Base-by-base conservation (phyloP, 139 green algal species). In the Coelastrella sp. region DNA sequence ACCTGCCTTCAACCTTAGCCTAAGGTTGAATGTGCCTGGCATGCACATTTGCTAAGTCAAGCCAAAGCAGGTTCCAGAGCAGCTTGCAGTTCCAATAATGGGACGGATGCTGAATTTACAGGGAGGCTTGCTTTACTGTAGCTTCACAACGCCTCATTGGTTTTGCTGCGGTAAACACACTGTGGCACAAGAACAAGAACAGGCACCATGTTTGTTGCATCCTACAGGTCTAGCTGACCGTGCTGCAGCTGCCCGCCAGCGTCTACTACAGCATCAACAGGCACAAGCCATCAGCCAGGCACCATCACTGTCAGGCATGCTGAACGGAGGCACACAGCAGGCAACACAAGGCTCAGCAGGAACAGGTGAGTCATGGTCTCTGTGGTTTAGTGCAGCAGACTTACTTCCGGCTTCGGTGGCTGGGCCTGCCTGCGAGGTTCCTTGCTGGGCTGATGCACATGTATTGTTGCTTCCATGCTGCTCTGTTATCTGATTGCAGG, bases 201-300 rank as follows among this genome's bases (percentile, higher is more conserved):
- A 71, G 64, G 16, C 64, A 11, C 4, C 16, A 16, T 71, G 11
- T 14, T 7, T 71, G 64, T 11, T 71, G 64, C 11, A 4, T 16
- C 16, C n/a, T 83, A 59, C 92, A 95, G 93, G 93, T 59, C 56
- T 94, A 32, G 65, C 79, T 11, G 91, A 92, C 22, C 81, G 93
- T 4, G 92, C 93, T 11, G 20, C 92, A 68, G 89, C 83, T 3
- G 92, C 94, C 3, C 88, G 89, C 0, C 87, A 93, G 85, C 85
- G 92, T 16, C 88, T 96, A 79, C 81, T 95, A 32, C 86, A 93
- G 85, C 89, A 92, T 47, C 85, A 90, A 64, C 85, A 90, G 73
- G 74, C 85, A 47, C 85, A 90, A 59, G 85, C 73, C 4, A 16
- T 83, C 16, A 90, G 85, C 74, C 85, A 90, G 85, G 85, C 85